Base-by-base conservation (phyloP, 768 basidiomycete genomes). In the Boletus patriciae region DNA sequence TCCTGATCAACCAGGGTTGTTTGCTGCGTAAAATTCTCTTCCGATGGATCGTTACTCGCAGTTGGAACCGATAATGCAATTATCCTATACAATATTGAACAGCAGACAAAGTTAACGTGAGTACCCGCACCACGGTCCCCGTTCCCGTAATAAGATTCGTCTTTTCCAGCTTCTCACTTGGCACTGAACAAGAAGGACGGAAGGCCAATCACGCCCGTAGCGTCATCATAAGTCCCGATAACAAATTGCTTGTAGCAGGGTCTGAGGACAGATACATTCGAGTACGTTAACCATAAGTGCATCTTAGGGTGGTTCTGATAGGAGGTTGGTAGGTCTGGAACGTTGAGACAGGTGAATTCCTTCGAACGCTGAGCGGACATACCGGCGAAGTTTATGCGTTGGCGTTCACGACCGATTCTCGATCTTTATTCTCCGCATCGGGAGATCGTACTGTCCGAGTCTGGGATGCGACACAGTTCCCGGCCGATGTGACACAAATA, bases 311-410 rank as follows among this genome's bases (percentile, higher is more conserved):
- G 10, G 12, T 29, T 46, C 34, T 67, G 21, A 54, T 36, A 38
- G 33, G 31, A 31, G n/a, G 15, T 37, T 46, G 29, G 6, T 44
- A 72, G 70, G 58, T 72, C 52, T 72, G 70, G 70, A 61, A 49
- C 52, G 34, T 64, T 7, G 59, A 60, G 37, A 62, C 69, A 27
- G 61, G 63, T 3, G 61, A 68, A 47, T 70, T 66, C 50, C 61
- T 73, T 47, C 69, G 55, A 48, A 67, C 61, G 27, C 50, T 75
- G 58, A 57, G 57, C 25, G 76, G 71, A 18, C 76, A 77, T 51
- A 54, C 50, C 25, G 67, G 69, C 49, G 70, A 65, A 41, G 66
- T 77, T 36, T 80, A 79, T 16, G 66, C 70, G 3, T 48, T 77
- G 36, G 65, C 69, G 2, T 74, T 76, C 59, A 69, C 73, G 46